These are phyloP conservation scores for Ophiocordyceps camponoti-floridani DNA, from an alignment of 2,329 filamentous ascomycete species.

Conservation along the genomic window DNA sequence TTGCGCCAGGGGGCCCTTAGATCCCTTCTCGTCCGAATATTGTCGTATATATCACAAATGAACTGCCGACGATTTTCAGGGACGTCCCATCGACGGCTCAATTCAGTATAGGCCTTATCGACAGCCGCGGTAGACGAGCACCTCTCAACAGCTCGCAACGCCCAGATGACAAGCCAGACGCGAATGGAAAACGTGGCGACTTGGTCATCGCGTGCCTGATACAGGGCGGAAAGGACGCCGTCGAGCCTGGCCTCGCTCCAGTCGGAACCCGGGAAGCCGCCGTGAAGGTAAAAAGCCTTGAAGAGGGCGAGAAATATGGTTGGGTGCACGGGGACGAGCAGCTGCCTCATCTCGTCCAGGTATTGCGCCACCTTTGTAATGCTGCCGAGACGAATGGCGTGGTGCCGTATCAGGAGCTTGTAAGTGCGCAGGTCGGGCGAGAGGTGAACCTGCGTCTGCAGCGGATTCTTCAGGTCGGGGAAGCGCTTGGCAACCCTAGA, in stretches of 20 bases:
- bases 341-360: constrained; percentile 63
- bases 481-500: constrained; percentile 33
- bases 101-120: constrained; percentile 32
- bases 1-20: constrained; percentile 10
- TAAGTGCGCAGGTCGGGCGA: constrained; percentile 66
- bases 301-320: constrained; percentile 68
- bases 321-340: constrained; percentile 51
- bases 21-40: constrained; percentile 17
- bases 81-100: constrained; percentile 29
- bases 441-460: constrained; percentile 47
- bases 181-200: constrained; percentile 31
- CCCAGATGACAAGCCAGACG: constrained; percentile 43
- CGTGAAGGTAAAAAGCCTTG: constrained; percentile 63
- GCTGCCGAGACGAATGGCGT: constrained; percentile 50
- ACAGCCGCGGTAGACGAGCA: constrained; percentile 34
- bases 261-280: constrained; percentile 39
- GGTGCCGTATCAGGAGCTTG: constrained; percentile 60
- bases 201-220: constrained; percentile 30
- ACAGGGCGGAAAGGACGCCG: constrained; percentile 46
- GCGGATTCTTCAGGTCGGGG: constrained; percentile 29
- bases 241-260: constrained; percentile 61
- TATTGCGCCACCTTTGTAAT: constrained; percentile 52
- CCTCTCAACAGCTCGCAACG: constrained; percentile 44
- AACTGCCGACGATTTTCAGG: constrained; percentile 22
- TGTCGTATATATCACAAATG: constrained; percentile 26